Evolutionary conservation across 2,329 filamentous ascomycete species (phyloP).

Genomic region (Penicillium occitanis): DNA sequence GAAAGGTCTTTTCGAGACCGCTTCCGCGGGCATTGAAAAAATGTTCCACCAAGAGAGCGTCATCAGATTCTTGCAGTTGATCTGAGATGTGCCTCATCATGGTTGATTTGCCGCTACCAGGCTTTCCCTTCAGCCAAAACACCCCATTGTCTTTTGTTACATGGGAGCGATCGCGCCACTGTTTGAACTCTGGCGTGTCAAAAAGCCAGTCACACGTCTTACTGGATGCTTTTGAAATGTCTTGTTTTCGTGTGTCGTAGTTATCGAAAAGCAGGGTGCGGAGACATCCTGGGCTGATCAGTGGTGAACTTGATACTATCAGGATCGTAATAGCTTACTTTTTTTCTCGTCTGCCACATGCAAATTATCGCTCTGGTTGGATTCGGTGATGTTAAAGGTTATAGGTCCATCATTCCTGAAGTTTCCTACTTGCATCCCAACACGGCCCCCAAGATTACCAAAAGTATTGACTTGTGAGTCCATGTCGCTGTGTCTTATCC

Average conservation of each 20-base stretch:
- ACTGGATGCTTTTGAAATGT: not conserved
- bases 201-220: constrained; percentile 2
- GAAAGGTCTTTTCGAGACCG: not conserved
- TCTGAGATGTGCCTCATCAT: constrained; percentile 32
- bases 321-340: not conserved
- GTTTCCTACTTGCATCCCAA: not conserved
- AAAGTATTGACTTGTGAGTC: not conserved
- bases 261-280: not conserved
- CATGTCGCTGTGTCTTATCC: not conserved
- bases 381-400: not conserved
- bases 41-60: not conserved
- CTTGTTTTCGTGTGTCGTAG: not conserved
- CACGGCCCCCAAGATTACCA: not conserved
- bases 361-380: not conserved
- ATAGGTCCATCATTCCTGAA: not conserved
- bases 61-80: not conserved
- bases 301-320: not conserved
- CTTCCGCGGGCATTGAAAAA: constrained; percentile 4
- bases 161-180: constrained; percentile 23
- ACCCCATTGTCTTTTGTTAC: constrained; percentile 24
- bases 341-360: not conserved
- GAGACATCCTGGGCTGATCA: not conserved
- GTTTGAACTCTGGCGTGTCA: not conserved
- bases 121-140: constrained; percentile 45
- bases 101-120: constrained; percentile 45